These are phyloP conservation scores for Penicillium sp. DNA, from an alignment of 2,329 filamentous ascomycete species.

Conservation along the genomic window DNA sequence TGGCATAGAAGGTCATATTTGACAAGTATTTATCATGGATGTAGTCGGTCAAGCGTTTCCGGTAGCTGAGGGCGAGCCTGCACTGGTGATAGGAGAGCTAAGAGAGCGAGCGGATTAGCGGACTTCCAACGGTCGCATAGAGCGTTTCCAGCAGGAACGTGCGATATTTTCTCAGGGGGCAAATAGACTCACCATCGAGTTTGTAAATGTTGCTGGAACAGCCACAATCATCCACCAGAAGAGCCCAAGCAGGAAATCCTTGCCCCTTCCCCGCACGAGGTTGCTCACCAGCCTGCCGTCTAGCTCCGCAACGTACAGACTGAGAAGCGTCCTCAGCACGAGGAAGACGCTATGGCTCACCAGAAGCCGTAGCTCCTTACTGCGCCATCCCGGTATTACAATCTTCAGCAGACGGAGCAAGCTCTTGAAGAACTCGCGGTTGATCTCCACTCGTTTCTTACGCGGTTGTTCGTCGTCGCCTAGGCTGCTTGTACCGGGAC, in stretches of 20 bases:
- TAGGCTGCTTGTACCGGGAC: slow-evolving; percentile 49
- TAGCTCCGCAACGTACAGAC: slow-evolving; percentile 92
- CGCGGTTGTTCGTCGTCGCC: slow-evolving; percentile 42
- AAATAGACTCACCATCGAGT: slow-evolving; percentile 77
- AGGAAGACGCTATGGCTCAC: slow-evolving; percentile 92
- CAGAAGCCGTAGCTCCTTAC: slow-evolving; percentile 81
- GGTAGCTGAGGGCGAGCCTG: slow-evolving; percentile 87
- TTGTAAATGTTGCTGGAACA: slow-evolving; percentile 94
- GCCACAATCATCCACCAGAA: slow-evolving; percentile 99
- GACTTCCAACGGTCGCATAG: slow-evolving; percentile 9
- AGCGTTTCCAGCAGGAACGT: not conserved
- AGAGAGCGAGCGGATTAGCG: slow-evolving; percentile 2
- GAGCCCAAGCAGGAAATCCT: slow-evolving; percentile 82
- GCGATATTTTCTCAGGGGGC: too few relatives aligned
- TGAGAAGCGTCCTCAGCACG: slow-evolving; percentile 86
- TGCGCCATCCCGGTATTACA: slow-evolving; percentile 85
- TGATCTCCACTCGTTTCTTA: slow-evolving; percentile 81
- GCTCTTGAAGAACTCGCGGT: slow-evolving; percentile 81
- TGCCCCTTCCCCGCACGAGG: slow-evolving; percentile 85
- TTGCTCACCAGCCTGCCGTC: slow-evolving; percentile 92
- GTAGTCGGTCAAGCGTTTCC: slow-evolving; percentile 86
- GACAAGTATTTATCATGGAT: slow-evolving; percentile 95
- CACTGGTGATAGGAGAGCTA: slow-evolving; percentile 96
- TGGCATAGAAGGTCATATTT: slow-evolving; percentile 97
- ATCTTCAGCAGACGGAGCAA: slow-evolving; percentile 78